Conservation (phyloP, 805 yeast species). For the Sugiyamaella qingdaonensis region DNA sequence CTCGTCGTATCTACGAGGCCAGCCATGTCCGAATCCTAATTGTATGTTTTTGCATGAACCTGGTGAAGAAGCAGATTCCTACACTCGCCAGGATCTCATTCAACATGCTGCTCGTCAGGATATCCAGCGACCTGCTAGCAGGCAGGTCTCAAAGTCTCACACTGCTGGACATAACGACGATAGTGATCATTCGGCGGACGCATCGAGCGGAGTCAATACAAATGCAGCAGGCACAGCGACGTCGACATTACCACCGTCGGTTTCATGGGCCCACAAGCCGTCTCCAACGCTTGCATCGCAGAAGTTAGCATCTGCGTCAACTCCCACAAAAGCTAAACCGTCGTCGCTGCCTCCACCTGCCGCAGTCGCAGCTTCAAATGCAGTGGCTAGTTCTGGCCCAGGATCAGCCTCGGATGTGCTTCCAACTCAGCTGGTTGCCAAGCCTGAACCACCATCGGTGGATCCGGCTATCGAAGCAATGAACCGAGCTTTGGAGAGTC, state of each 20-base stretch:
- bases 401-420: slow-evolving; percentile 29
- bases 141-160: neutral
- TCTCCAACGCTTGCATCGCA: slow-evolving; percentile 30
- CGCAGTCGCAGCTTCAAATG: neutral
- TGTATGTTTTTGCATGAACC: slow-evolving; percentile 99
- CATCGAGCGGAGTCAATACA: neutral
- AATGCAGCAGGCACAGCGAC: slow-evolving; percentile 9
- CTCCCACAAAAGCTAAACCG: slow-evolving; percentile 14
- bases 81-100: slow-evolving; percentile 81
- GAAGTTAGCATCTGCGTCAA: slow-evolving; percentile 11
- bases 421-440: slow-evolving; percentile 23
- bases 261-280: slow-evolving; percentile 54
- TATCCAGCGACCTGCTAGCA: slow-evolving; percentile 12
- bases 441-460: slow-evolving; percentile 12
- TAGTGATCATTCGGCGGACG: neutral
- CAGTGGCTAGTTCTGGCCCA: neutral
- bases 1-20: slow-evolving; percentile 91
- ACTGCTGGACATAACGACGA: neutral
- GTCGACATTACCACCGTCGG: slow-evolving; percentile 64
- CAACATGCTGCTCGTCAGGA: slow-evolving; percentile 38
- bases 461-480: slow-evolving; percentile 17
- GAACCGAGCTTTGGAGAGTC: slow-evolving; percentile 20
- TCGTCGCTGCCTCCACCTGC: slow-evolving; percentile 37
- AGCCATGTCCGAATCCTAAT: slow-evolving; percentile 95
- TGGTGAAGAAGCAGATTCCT: slow-evolving; percentile 98